These are phyloP conservation scores for Colletotrichum caudatum DNA, from an alignment of 2,329 filamentous ascomycete species.

Conservation along the genomic window DNA sequence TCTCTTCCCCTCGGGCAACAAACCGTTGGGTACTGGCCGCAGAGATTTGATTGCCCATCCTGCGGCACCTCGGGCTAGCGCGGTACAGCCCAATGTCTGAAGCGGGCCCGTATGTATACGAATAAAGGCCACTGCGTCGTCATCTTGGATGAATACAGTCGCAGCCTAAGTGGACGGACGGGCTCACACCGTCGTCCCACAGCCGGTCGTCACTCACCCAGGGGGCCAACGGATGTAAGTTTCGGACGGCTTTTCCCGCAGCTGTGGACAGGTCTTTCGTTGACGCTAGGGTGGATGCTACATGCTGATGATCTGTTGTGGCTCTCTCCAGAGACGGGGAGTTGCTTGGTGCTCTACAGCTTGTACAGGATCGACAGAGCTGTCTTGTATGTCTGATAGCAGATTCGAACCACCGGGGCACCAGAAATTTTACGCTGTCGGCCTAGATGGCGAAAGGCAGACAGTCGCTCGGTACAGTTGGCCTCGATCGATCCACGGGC, in stretches of 20 bases:
- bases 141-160: background rate
- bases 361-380: background rate
- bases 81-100: conserved; percentile 1
- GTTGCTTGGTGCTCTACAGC: background rate
- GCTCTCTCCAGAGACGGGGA: conserved; percentile 1
- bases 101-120: background rate
- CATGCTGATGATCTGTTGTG: conserved; percentile 4
- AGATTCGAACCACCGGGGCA: conserved; percentile 2
- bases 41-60: background rate
- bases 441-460: conserved; percentile 10
- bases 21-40: background rate
- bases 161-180: background rate
- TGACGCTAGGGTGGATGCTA: conserved; percentile 14
- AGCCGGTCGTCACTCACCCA: background rate
- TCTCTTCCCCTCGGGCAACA: background rate
- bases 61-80: conserved; percentile 8
- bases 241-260: conserved; percentile 28
- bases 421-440: background rate
- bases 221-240: background rate
- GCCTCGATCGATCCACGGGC: background rate
- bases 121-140: background rate
- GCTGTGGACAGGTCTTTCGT: conserved; percentile 11
- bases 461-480: background rate
- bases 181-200: background rate
- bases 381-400: too few relatives aligned